Evolutionary conservation across 2,329 filamentous ascomycete species (phyloP), one percentile per base, ranked within the genome.

Genomic region (Colletotrichum sublineola): DNA sequence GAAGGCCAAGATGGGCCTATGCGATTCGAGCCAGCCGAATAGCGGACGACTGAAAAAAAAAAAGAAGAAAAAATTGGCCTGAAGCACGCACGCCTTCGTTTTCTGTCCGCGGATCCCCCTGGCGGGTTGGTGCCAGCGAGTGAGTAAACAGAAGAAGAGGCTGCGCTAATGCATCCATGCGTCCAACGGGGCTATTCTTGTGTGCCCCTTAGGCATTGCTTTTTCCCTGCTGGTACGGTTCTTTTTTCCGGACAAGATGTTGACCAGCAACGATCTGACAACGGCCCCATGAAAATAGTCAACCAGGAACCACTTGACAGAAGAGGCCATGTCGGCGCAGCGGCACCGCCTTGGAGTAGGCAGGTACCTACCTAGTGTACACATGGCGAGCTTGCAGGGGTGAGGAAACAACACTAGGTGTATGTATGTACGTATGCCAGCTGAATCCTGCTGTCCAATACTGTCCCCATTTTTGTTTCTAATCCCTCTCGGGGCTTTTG

Each of bases 401-500:
- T 62, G 50, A 56, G 46, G 46, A 48, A 48, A 48, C 15, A 12
- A 57, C 48, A n/a, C 40, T 42, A 42, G 6, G 36, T 38, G 15
- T 42, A 14, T 12, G 40, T 42, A 3, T 2, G 40, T 36, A 36
- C 24, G 11, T 42, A 15, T 48, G 14, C 11, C 42, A 33, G 44
- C n/a, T 36, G 44, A n/a, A 29, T 29, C 63, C 66, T 52, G 67
- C 56, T 8, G 63, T 40, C 48, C 50, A 40, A 67, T 48, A 56
- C 44, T 24, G 12, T 60, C 50, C 53, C 48, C 44, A 53, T 58
- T 33, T 33, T 68, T 42, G 44, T 53, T 60, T 72, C 60, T 53
- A 58, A 63, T 72, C 65, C 55, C 65, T 64, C 65, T 69, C 65
- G 65, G 69, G 69, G 69, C 69, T 72, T 63, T 64, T 56, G 69